Percentiles rank a stretch among this genome's conserved stretches.
Evolutionary conservation across 176 grass and related monocot genomes (phyloP).

Genomic region (Tillandsia leiboldiana): DNA sequence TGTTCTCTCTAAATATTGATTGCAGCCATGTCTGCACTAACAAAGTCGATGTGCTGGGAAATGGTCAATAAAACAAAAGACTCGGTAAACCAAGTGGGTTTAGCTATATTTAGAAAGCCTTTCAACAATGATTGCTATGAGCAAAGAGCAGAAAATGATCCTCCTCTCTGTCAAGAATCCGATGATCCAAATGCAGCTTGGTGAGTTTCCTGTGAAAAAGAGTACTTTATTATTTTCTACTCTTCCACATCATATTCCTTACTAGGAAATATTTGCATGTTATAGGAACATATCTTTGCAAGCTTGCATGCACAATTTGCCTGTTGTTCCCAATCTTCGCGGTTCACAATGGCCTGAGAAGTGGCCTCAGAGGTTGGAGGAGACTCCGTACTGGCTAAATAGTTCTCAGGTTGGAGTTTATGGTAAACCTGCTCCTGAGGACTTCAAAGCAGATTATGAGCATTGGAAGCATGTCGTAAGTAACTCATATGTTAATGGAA

Average conservation of each 20-base stretch:
- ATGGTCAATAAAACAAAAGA: slow-evolving; percentile 69
- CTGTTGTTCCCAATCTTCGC: slow-evolving; percentile 20
- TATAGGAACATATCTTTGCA: slow-evolving; percentile 76
- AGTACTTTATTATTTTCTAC: slow-evolving; percentile 2
- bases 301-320: slow-evolving; percentile 79
- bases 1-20: slow-evolving; percentile 1
- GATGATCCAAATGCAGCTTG: slow-evolving; percentile 90
- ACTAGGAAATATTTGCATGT: background rate
- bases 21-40: slow-evolving; percentile 60
- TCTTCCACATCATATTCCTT: background rate
- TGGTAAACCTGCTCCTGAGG: slow-evolving; percentile 70
- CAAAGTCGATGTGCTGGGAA: slow-evolving; percentile 90
- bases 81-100: slow-evolving; percentile 49
- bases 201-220: slow-evolving; percentile 16
- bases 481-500: slow-evolving; percentile 63
- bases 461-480: slow-evolving; percentile 67
- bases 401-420: slow-evolving; percentile 73
- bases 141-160: slow-evolving; percentile 31
- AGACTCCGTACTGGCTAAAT: slow-evolving; percentile 65
- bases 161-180: slow-evolving; percentile 53
- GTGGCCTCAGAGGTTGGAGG: slow-evolving; percentile 57
- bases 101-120: slow-evolving; percentile 74
- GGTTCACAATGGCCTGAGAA: slow-evolving; percentile 57
- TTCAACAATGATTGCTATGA: slow-evolving; percentile 54
- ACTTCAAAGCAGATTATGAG: slow-evolving; percentile 55